Evolutionary conservation across 352 stramenopile genomes (phyloP), one percentile per base, ranked within the genome.

Genomic region (Phytophthora aleatoria): DNA sequence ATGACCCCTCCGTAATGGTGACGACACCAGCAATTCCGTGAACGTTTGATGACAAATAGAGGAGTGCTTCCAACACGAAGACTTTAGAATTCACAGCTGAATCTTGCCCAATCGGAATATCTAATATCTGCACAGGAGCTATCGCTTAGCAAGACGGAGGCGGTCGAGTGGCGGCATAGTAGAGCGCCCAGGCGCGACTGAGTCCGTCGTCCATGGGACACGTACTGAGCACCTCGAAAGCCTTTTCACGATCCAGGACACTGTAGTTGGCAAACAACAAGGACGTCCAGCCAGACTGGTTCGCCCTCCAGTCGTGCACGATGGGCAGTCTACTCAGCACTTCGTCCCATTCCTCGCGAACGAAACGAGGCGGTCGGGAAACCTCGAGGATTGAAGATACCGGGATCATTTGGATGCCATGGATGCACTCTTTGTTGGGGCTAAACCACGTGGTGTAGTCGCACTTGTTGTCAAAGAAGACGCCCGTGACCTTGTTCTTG

Each of bases 361-460:
- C 70, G 47, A 91, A 91, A 20, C 45, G 33, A 16, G 8, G 5
- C 12, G 72, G 54, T 35, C 82, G 78, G 2, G 82, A 74, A 13
- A 74, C 63, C 49, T 77, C 67, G 13, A 79, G 64, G 49, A 89
- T 79, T 6, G 82, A 78, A 33, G 81, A 87, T 27, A 91, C 69
- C 0, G 82, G 82, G 5, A 91, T 66, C 82, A 91, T 91, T 71
- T 91, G 82, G 55, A 91, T 91, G 50, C 82, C 82, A 64, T 91
- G 82, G 47, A 91, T 91, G 64, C 82, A 91, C 30, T 90, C 74
- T 64, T 86, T 85, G 50, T 86, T 81, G 5, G 82, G 74, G 35
- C 78, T 90, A 64, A 91, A 91, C 82, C 82, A 91, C 39, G 82
- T 91, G 11, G 82, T 59, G 64, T 89, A 91, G 65, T 91, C 82